These are phyloP conservation scores for Nakazawaea peltata DNA, from an alignment of 805 yeast genomes.

Conservation along the genomic window DNA sequence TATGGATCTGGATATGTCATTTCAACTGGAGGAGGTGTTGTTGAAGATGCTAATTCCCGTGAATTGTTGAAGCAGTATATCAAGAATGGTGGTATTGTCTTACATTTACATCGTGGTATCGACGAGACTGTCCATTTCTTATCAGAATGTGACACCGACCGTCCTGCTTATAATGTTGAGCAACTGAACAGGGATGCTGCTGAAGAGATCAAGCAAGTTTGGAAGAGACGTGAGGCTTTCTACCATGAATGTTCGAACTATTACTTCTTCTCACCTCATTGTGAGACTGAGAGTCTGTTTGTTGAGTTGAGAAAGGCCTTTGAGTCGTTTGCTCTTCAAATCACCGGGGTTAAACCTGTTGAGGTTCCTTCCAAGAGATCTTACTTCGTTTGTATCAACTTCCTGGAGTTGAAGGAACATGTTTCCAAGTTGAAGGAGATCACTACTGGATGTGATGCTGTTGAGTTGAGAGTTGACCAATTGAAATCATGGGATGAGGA, in stretches of 20 bases:
- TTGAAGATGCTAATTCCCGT: slow-evolving; percentile 69
- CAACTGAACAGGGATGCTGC: slow-evolving; percentile 17
- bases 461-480: slow-evolving; percentile 77
- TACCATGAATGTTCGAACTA: slow-evolving; percentile 76
- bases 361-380: slow-evolving; percentile 43
- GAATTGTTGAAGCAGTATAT: slow-evolving; percentile 47
- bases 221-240: slow-evolving; percentile 74
- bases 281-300: slow-evolving; percentile 47
- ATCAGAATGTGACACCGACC: slow-evolving; percentile 59
- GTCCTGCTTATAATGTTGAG: slow-evolving; percentile 65
- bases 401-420: slow-evolving; percentile 44
- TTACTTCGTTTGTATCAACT: slow-evolving; percentile 66
- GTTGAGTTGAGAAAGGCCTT: slow-evolving; percentile 51
- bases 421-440: slow-evolving; percentile 41
- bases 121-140: slow-evolving; percentile 72
- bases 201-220: slow-evolving; percentile 74
- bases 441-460: slow-evolving; percentile 67
- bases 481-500: slow-evolving; percentile 40
- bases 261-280: slow-evolving; percentile 70
- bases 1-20: slow-evolving; percentile 50
- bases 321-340: slow-evolving; percentile 44
- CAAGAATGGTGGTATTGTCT: slow-evolving; percentile 63
- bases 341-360: slow-evolving; percentile 45
- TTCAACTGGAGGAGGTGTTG: slow-evolving; percentile 96
- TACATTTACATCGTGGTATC: slow-evolving; percentile 85